These are phyloP conservation scores for Mycosphaerella arachidis DNA, from an alignment of 2,329 filamentous ascomycete species.

Conservation along the genomic window DNA sequence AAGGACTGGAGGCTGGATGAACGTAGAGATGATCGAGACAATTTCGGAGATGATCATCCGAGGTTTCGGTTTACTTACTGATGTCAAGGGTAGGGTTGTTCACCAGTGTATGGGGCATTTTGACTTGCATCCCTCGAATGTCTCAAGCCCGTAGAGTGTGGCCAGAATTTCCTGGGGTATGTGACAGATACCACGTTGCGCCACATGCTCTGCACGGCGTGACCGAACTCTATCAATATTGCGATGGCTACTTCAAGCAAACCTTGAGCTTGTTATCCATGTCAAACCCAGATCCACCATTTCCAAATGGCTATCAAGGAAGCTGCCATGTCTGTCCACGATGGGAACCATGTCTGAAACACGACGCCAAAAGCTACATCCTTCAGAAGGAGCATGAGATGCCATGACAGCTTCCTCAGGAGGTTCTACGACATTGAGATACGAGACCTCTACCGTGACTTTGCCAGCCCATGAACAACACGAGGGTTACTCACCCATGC, in stretches of 20 bases:
- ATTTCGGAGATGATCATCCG: constrained; percentile 52
- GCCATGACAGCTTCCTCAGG: background rate
- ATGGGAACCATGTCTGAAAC: background rate
- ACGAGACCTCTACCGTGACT: background rate
- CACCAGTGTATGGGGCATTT: too few species aligned
- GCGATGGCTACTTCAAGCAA: background rate
- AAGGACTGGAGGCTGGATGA: too few species aligned
- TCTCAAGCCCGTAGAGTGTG: background rate
- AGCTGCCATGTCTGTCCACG: background rate
- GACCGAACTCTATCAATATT: background rate
- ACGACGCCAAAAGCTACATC: background rate
- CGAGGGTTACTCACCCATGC: background rate
- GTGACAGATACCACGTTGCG: background rate
- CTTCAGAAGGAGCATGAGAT: background rate
- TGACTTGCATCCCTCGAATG: background rate
- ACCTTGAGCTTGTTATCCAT: background rate
- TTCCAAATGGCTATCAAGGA: background rate
- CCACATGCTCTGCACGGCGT: background rate
- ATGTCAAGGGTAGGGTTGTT: background rate
- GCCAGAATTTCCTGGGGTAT: background rate
- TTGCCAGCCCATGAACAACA: background rate
- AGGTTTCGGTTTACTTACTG: constrained; percentile 41
- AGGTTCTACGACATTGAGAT: background rate
- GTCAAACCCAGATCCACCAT: background rate
- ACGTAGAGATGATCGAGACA: constrained; percentile 41